These are phyloP conservation scores for Trametes polyzona DNA, from an alignment of 1,284 basidiomycete genomes.

Conservation along the genomic window DNA sequence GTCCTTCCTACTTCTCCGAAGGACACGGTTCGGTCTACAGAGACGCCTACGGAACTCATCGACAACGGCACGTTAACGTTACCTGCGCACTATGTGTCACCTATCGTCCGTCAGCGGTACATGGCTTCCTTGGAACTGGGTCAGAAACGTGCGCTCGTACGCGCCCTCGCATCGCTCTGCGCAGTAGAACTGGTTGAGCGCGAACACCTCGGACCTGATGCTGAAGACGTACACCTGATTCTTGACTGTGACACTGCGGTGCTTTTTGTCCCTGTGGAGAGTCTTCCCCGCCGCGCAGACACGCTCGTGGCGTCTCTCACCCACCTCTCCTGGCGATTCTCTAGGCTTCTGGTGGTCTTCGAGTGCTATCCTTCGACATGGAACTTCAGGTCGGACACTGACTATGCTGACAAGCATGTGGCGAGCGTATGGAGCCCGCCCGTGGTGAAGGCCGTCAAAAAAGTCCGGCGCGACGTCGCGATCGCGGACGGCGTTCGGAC, in stretches of 20 bases:
- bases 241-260: constrained; percentile 61
- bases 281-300: constrained; percentile 56
- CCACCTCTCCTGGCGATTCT: constrained; percentile 62
- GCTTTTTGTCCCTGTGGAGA: constrained; percentile 56
- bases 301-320: constrained; percentile 44
- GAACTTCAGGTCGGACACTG: constrained; percentile 28
- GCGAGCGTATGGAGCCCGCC: constrained; percentile 57
- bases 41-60: constrained; percentile 46
- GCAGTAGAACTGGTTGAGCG: constrained; percentile 65
- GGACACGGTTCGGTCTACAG: constrained; percentile 2
- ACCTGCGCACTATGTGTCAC: constrained; percentile 39
- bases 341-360: constrained; percentile 58
- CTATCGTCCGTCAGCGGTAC: constrained; percentile 57
- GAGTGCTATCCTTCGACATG: constrained; percentile 62
- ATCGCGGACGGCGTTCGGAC: constrained; percentile 61
- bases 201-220: constrained; percentile 43
- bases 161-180: constrained; percentile 49
- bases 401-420: constrained; percentile 34
- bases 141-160: constrained; percentile 64
- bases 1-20: neutral
- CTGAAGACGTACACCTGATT: constrained; percentile 54
- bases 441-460: constrained; percentile 65
- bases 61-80: constrained; percentile 54
- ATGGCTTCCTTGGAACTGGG: constrained; percentile 69
- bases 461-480: constrained; percentile 59